These are phyloP conservation scores for Apocynum venetum DNA, from an alignment of 257 asterid genomes.

Conservation along the genomic window DNA sequence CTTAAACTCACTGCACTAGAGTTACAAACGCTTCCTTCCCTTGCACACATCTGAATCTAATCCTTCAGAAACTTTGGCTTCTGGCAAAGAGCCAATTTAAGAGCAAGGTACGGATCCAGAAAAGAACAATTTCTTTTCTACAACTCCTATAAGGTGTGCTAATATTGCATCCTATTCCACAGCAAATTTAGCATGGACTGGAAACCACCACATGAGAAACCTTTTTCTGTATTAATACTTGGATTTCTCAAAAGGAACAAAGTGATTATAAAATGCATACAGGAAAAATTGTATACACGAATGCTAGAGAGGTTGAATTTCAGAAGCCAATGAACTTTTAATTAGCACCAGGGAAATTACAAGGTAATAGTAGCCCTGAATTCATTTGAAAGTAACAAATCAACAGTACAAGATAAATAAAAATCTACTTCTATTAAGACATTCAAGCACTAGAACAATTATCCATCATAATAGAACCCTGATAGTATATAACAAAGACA, in stretches of 20 bases:
- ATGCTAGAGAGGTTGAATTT: background rate
- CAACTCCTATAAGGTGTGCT: no score
- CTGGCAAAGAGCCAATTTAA: background rate
- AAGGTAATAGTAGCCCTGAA: background rate
- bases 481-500: constrained; percentile 12
- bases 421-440: background rate
- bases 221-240: background rate
- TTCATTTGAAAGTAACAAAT: background rate
- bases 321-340: background rate
- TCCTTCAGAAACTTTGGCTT: background rate
- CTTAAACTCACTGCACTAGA: background rate
- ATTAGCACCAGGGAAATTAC: background rate
- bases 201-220: background rate
- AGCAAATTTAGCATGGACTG: background rate
- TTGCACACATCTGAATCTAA: background rate
- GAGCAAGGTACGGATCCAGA: background rate
- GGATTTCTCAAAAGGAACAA: background rate
- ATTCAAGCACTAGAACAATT: background rate
- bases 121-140: background rate
- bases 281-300: background rate
- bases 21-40: background rate
- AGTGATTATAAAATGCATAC: background rate
- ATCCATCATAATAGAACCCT: background rate
- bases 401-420: background rate
- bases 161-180: background rate